Evolutionary conservation across 306 rosid genomes (phyloP).

Genomic region (Lithocarpus polystachyus): DNA sequence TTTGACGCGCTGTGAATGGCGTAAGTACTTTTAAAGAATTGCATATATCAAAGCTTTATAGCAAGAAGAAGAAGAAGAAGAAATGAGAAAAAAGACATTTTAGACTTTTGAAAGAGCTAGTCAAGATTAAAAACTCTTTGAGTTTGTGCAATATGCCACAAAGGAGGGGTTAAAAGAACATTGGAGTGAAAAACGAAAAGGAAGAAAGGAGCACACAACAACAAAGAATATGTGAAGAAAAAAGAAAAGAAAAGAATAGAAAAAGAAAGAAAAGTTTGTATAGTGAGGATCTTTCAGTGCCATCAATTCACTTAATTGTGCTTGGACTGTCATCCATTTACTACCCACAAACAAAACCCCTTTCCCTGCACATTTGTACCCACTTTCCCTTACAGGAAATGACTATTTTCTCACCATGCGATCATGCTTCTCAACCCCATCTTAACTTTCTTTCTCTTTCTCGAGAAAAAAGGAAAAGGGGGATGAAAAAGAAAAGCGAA

Average conservation of each 20-base stretch:
- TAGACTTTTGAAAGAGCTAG: constrained; percentile 21
- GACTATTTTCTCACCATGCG: constrained; percentile 55
- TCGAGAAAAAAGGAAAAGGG: constrained; percentile 32
- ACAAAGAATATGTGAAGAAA: constrained; percentile 9
- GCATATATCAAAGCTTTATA: neutral
- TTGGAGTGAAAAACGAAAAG: neutral
- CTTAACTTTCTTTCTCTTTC: constrained; percentile 43
- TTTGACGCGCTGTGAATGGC: neutral
- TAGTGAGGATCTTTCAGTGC: constrained; percentile 46
- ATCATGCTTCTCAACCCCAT: constrained; percentile 45
- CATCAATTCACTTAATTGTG: constrained; percentile 50
- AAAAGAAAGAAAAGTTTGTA: constrained; percentile 39
- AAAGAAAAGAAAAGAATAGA: constrained; percentile 18
- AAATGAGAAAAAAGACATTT: neutral
- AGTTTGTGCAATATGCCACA: constrained; percentile 39
- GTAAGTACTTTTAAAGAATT: neutral
- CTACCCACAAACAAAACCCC: constrained; percentile 30
- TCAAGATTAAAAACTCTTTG: constrained; percentile 21
- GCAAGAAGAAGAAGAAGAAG: neutral
- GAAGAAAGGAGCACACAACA: neutral
- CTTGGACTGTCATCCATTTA: constrained; percentile 78
- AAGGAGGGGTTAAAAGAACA: constrained; percentile 12
- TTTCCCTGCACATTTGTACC: constrained; percentile 47
- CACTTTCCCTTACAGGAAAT: constrained; percentile 69
- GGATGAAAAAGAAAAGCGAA: constrained; percentile 22